Conservation (phyloP, 2,329 filamentous ascomycete species). For the Rhynchosporium secalis region DNA sequence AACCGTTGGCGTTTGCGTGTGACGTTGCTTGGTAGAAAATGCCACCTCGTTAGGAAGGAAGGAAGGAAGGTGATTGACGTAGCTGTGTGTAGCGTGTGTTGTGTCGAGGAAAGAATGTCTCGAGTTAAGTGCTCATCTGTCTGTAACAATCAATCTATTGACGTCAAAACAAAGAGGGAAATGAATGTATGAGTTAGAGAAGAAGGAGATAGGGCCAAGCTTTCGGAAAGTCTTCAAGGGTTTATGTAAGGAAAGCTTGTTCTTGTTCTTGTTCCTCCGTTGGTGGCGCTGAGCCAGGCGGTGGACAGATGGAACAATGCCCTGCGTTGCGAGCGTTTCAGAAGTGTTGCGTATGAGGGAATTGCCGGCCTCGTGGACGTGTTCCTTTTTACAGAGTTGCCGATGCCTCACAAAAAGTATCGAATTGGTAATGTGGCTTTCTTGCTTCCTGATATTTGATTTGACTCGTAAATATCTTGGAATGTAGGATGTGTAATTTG, state of each 20-base stretch:
- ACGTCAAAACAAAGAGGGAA: not conserved
- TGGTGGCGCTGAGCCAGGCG: constrained; percentile 20
- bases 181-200: constrained; percentile 10
- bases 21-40: not conserved
- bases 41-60: not conserved
- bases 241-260: constrained; percentile 15
- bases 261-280: constrained; percentile 8
- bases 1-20: not conserved
- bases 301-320: constrained; percentile 23
- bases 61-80: not conserved
- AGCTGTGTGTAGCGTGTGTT: not conserved
- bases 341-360: constrained; percentile 13
- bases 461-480: not conserved
- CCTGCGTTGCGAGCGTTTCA: constrained; percentile 28
- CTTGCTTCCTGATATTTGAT: not conserved
- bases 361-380: constrained; percentile 2
- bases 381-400: constrained; percentile 1
- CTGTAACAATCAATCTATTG: constrained; percentile 17
- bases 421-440: not conserved
- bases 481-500: not conserved
- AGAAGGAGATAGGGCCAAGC: constrained; percentile 18
- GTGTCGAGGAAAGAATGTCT: constrained; percentile 11
- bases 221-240: constrained; percentile 17
- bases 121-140: constrained; percentile 20
- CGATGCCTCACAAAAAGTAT: too few relatives aligned